Base-by-base conservation (phyloP, 1,139 yeast genomes). In the Zygosaccharomyces sapae region DNA sequence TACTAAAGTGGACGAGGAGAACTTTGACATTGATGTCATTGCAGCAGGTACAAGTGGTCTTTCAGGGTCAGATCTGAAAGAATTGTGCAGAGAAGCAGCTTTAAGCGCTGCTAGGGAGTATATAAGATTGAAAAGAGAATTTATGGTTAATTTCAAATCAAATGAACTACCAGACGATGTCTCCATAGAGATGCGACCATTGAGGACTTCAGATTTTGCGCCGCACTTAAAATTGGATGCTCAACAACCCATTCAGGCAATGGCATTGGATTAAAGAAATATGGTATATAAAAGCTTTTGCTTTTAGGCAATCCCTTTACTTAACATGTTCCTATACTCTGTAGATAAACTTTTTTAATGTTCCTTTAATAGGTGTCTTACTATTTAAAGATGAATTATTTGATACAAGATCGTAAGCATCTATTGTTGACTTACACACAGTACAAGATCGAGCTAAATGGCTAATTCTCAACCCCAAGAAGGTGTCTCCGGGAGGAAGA, bases 51-150 rank as follows among this genome's bases (percentile, higher is more conserved):
- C 97, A 1, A 77, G 76, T 12, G 96, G 96, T 1, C 73, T 78
- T 63, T 85, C 95, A 57, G 98, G 98, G 1, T 86, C 96, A 4
- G 98, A 92, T 61, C 74, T 92, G 59, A 83, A 87, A 57, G 98
- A 92, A 63, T 71, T 88, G 45, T 88, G 96, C 63, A 77, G 98
- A 50, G 95, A 88, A 59, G 98, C 98, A 0, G 97, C 96, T 1
- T 79, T 90, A 70, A 77, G 76, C 53, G 89, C 97, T 0, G 90
- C 92, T 64, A 75, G 96, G 57, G 97, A 90, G 63, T 88, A 80
- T 62, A 86, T 90, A 43, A 73, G 80, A 53, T 52, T 52, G 22
- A 70, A 70, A 47, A 57, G 63, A 40, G 53, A 52, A 30, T 22
- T 53, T 19, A 45, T 56, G 29, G 39, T 44, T 5, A 39, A 49